phyloP scores from a whole-genome alignment of 768 basidiomycete species.

The Pulveroboletus sp. region DNA sequence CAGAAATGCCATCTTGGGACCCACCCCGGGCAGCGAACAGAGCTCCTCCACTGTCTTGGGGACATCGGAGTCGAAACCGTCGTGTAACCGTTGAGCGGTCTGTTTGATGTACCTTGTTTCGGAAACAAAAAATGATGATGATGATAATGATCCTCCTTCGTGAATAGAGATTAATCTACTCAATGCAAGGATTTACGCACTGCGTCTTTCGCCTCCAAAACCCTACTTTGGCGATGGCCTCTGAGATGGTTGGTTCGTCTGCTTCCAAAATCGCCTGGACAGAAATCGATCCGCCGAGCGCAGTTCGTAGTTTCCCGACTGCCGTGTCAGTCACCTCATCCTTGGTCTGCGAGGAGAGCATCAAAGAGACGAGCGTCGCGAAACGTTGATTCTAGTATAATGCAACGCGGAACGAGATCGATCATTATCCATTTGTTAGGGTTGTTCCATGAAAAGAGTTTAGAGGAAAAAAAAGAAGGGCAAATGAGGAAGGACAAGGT shows the following conservation, averaged over 20 bases:
- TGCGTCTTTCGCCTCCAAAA: constrained; percentile 88
- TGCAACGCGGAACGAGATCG: not conserved
- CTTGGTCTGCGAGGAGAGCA: constrained; percentile 95
- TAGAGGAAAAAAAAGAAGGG: not conserved
- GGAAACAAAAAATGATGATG: no score
- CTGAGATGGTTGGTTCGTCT: constrained; percentile 55
- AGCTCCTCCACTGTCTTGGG: constrained; percentile 87
- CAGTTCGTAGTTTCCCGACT: constrained; percentile 62
- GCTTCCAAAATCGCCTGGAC: constrained; percentile 66
- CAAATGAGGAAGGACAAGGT: not conserved
- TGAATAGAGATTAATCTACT: not conserved
- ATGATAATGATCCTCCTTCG: not conserved
- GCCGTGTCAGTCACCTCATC: constrained; percentile 85
- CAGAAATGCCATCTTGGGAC: constrained; percentile 95
- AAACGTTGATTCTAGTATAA: constrained; percentile 66
- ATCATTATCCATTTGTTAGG: not conserved
- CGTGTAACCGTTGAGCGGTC: constrained; percentile 61
- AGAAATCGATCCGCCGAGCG: constrained; percentile 76
- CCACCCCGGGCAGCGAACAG: constrained; percentile 84
- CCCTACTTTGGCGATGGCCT: constrained; percentile 84
- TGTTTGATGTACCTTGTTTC: constrained; percentile 62
- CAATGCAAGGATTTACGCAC: constrained; percentile 36
- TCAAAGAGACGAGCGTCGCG: constrained; percentile 83
- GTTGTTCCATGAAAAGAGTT: not conserved
- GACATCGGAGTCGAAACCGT: constrained; percentile 77